Percentiles rank a stretch among this genome's conserved stretches.
phyloP scores from a whole-genome alignment of 169 alveolate genomes.

The Toxoplasma gondii region DNA sequence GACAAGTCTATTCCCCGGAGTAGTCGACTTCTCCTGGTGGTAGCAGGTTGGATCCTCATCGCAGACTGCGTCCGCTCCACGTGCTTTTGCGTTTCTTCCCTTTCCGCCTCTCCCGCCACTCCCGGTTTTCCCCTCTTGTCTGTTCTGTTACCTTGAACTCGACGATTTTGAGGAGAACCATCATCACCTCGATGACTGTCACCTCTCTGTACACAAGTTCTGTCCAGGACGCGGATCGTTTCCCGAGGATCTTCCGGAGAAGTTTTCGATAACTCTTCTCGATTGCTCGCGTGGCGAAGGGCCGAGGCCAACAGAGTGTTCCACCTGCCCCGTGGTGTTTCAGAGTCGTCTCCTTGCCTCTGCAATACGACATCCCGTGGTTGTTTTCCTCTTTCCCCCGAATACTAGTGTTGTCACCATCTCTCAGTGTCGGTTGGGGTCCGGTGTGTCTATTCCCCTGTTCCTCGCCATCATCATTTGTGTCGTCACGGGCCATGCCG shows the following conservation, averaged over 20 bases:
- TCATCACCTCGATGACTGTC: not conserved
- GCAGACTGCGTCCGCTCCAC: too few relatives aligned
- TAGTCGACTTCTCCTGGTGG: too few relatives aligned
- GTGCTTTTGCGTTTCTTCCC: not conserved
- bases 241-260: slow-evolving; percentile 7
- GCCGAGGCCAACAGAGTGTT: not conserved
- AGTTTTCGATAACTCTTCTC: not conserved
- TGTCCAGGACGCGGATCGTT: not conserved
- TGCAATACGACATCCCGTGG: too few relatives aligned
- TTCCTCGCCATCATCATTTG: too few relatives aligned
- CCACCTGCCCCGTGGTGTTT: not conserved
- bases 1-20: too few relatives aligned
- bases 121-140: not conserved
- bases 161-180: slow-evolving; percentile 32
- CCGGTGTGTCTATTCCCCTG: too few relatives aligned
- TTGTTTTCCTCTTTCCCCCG: too few relatives aligned
- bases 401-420: too few relatives aligned
- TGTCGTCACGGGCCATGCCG: too few relatives aligned
- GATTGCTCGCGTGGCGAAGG: not conserved
- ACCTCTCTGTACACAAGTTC: slow-evolving; percentile 8
- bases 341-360: not conserved
- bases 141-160: slow-evolving; percentile 28
- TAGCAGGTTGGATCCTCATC: too few relatives aligned
- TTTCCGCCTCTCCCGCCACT: not conserved
- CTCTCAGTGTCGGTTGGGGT: too few relatives aligned